Conservation (phyloP, 768 basidiomycete genomes). For the Nidularia sp. region DNA sequence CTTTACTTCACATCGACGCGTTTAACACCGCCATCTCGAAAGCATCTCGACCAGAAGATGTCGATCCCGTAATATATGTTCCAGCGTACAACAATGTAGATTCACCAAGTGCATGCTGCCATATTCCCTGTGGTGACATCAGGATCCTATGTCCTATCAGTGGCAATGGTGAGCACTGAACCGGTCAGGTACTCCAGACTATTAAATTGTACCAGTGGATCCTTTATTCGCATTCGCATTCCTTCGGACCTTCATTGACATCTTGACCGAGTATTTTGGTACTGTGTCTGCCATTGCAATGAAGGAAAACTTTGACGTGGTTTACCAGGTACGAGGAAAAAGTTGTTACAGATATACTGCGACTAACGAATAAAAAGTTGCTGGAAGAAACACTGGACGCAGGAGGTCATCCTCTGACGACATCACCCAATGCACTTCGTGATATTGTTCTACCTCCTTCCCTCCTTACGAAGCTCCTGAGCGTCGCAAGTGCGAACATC, state of each 20-base stretch:
- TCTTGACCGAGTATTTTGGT: conserved; percentile 85
- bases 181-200: conserved; percentile 5
- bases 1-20: conserved; percentile 83
- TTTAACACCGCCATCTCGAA: conserved; percentile 70
- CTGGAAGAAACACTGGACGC: conserved; percentile 95
- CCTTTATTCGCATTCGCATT: conserved; percentile 89
- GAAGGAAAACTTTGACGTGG: conserved; percentile 91
- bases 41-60: conserved; percentile 43
- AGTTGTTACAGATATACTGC: not conserved
- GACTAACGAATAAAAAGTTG: conserved; percentile 41
- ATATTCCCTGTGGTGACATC: conserved; percentile 73
- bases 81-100: conserved; percentile 38
- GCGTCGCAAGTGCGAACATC: conserved; percentile 47
- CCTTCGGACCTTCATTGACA: conserved; percentile 78
- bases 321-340: conserved; percentile 70
- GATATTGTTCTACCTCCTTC: conserved; percentile 94
- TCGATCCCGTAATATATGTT: conserved; percentile 77
- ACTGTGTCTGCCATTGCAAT: conserved; percentile 74
- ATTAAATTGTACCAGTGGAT: conserved; percentile 43
- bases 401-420: conserved; percentile 89
- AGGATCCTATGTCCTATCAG: conserved; percentile 78
- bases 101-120: conserved; percentile 76
- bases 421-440: conserved; percentile 81
- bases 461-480: conserved; percentile 69
- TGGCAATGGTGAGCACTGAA: conserved; percentile 62